Conservation (phyloP, 306 rosid genomes). For the Prinsepia uniflora region DNA sequence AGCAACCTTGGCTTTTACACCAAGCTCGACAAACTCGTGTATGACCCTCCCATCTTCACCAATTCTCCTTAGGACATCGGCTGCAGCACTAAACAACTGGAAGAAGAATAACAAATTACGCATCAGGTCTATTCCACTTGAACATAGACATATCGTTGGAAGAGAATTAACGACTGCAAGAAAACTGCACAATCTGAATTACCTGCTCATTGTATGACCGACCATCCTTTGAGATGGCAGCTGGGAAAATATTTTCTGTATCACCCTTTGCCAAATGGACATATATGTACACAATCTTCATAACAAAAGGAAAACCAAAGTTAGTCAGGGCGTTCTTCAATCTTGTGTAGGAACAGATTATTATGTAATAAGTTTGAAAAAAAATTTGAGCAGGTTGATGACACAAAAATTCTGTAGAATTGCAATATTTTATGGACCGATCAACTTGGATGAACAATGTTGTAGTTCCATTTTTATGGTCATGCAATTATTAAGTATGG, state of each 20-base stretch:
- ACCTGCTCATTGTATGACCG: conserved; percentile 97
- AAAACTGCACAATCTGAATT: conserved; percentile 21
- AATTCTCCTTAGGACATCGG: conserved; percentile 73
- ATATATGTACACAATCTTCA: conserved; percentile 80
- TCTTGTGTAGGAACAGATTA: not conserved
- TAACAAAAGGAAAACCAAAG: not conserved
- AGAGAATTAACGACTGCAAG: conserved; percentile 15
- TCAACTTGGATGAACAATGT: too few species aligned
- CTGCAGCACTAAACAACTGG: conserved; percentile 93
- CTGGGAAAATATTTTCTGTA: conserved; percentile 65
- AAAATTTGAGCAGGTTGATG: not conserved
- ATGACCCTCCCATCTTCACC: conserved; percentile 84
- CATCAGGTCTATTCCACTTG: conserved; percentile 25
- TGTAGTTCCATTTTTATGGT: too few species aligned
- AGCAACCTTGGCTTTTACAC: conserved; percentile 83
- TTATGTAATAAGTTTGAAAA: not conserved
- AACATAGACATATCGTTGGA: not conserved
- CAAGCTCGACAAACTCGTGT: conserved; percentile 73
- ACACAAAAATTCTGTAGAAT: not conserved
- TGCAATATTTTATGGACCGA: not conserved
- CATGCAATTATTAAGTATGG: too few species aligned
- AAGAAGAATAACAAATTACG: conserved; percentile 20
- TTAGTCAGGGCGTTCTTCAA: not conserved
- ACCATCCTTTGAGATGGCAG: conserved; percentile 94
- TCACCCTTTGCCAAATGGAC: conserved; percentile 95